Evolutionary conservation across 805 yeast genomes (phyloP), one percentile per base, ranked within the genome.

Genomic region (Limtongia smithiae): DNA sequence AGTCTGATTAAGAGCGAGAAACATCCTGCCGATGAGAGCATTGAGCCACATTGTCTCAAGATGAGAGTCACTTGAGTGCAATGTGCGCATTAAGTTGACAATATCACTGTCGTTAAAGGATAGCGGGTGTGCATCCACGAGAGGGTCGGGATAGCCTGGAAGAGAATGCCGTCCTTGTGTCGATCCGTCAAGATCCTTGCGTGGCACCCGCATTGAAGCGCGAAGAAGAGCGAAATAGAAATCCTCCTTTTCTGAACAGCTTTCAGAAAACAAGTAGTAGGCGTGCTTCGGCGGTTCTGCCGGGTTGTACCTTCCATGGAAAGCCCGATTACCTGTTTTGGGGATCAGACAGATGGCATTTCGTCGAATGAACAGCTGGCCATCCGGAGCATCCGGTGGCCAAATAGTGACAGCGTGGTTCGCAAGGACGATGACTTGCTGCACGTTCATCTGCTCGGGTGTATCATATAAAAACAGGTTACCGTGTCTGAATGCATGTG

Each of bases 11-110:
- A 86, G 67, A 0, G 88, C 77, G 34, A 93, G 69, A 61, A 90
- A 93, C 11, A 91, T 57, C 49, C 98, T 73, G 0, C 97, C 97
- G 12, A 85, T 58, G 2, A 90, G 54, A 0, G 96, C 96, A 67
- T 93, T 93, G 20, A 93, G 66, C 98, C 97, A 93, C 61, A 85
- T 81, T 0, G 94, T 81, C 20, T 86, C 83, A 25, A 84, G 67
- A 61, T 88, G 93, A 1, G 87, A 88, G 59, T 86, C 94, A 0
- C 90, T 79, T 1, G 95, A 82, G 62, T 90, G 85, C 34, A 90
- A 67, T 1, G 83, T 77, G 57, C 84, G 89, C 45, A 88, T 85
- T 54, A 93, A 70, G 41, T 77, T 78, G 46, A 87, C 74, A 74
- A 85, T 79, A 61, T 88, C 86, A 2, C 75, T 70, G 0, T 94